Percentiles rank a stretch among this genome's conserved stretches.
phyloP scores from a whole-genome alignment of 164 flowering plant genomes.

The Annona cherimola region DNA sequence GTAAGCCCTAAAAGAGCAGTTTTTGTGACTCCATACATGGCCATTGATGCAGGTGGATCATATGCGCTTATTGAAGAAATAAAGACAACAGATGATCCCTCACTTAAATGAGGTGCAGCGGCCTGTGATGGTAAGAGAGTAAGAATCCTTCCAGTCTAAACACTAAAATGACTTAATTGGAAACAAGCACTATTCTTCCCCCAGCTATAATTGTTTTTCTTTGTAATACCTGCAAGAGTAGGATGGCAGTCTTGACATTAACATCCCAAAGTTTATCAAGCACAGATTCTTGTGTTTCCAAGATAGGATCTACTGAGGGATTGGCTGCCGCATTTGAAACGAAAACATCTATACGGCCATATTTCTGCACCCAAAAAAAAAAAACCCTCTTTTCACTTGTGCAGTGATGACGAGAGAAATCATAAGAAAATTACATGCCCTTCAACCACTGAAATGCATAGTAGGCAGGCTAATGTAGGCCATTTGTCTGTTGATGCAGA shows the following conservation, averaged over 20 bases:
- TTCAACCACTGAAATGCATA: neutral
- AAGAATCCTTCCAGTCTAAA: neutral
- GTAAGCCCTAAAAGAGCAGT: conserved; percentile 98
- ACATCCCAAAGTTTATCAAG: conserved; percentile 96
- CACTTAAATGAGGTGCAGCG: conserved; percentile 72
- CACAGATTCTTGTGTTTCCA: conserved; percentile 64
- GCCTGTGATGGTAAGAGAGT: conserved; percentile 38
- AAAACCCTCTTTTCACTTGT: neutral
- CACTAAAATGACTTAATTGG: neutral
- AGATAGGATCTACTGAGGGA: conserved; percentile 55
- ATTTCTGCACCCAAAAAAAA: conserved; percentile 42
- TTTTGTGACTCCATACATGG: conserved; percentile 97
- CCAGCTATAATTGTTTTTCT: neutral
- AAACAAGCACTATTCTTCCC: neutral
- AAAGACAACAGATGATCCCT: conserved; percentile 77
- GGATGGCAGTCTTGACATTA: conserved; percentile 82
- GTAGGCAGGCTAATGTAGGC: no score
- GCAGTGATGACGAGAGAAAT: neutral
- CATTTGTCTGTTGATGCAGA: no score
- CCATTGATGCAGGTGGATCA: conserved; percentile 49
- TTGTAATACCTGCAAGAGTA: conserved; percentile 55
- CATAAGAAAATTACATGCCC: neutral
- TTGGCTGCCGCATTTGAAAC: conserved; percentile 91
- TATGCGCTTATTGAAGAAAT: conserved; percentile 75
- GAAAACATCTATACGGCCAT: conserved; percentile 71